These are phyloP conservation scores for Lactarius indigo DNA, from an alignment of 768 basidiomycete genomes.

Conservation along the genomic window DNA sequence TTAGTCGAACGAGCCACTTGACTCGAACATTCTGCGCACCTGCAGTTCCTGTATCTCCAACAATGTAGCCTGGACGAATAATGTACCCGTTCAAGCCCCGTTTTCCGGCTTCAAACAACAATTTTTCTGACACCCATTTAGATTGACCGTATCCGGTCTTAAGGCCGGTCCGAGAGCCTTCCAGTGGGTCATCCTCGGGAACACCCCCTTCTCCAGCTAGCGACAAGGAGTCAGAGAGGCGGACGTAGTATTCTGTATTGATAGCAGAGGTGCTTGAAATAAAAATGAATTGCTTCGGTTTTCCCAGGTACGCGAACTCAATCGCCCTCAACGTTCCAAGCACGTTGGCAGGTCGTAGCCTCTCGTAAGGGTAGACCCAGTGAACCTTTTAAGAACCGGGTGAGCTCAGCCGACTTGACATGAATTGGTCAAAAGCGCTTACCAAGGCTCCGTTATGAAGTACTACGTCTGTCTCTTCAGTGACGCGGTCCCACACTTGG, in stretches of 20 bases:
- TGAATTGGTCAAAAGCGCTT: constrained; percentile 28
- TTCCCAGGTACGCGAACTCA: constrained; percentile 68
- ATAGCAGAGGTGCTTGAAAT: constrained; percentile 95
- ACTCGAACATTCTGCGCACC: constrained; percentile 47
- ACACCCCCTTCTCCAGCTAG: constrained; percentile 57
- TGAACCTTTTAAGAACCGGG: constrained; percentile 60
- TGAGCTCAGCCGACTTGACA: not conserved
- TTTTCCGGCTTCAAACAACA: constrained; percentile 86
- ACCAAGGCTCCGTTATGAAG: constrained; percentile 98
- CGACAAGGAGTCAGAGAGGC: constrained; percentile 70
- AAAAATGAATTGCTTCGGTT: constrained; percentile 80
- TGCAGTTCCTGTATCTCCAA: constrained; percentile 85
- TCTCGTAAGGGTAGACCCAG: constrained; percentile 98
- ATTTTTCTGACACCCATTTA: constrained; percentile 97
- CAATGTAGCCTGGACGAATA: constrained; percentile 91
- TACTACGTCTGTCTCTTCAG: constrained; percentile 73
- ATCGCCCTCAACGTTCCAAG: constrained; percentile 82
- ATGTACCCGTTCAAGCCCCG: constrained; percentile 84
- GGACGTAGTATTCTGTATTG: constrained; percentile 88
- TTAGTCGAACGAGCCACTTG: not conserved
- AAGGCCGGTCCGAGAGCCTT: constrained; percentile 69
- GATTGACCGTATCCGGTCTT: constrained; percentile 95
- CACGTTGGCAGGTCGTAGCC: constrained; percentile 89
- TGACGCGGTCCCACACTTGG: constrained; percentile 61
- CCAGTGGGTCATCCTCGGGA: constrained; percentile 84